Evolutionary conservation across 2,329 filamentous ascomycete species (phyloP).

Genomic region (Uncinocarpus reesii): DNA sequence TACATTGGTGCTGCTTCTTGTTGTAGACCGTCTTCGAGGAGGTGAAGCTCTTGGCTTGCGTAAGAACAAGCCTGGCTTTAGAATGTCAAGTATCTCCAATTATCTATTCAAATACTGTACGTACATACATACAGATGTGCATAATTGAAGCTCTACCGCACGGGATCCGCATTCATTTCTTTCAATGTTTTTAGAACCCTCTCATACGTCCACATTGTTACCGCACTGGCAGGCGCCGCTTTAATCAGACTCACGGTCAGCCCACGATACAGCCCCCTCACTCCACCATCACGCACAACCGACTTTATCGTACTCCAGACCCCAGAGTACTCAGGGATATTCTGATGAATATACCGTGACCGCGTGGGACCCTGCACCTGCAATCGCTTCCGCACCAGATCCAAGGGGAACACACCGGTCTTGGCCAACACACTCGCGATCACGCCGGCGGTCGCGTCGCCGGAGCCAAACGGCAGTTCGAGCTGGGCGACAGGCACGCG

Average conservation of each 20-base stretch:
- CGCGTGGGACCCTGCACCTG: constrained; percentile 91
- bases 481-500: constrained; percentile 48
- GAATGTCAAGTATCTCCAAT: no score
- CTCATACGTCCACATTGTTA: constrained; percentile 95
- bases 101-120: no score
- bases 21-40: no score
- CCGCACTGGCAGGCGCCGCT: constrained; percentile 81
- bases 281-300: constrained; percentile 64
- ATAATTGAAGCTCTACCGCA: background rate
- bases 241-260: constrained; percentile 83
- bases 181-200: constrained; percentile 54
- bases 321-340: constrained; percentile 74
- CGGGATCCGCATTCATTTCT: constrained; percentile 22
- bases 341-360: constrained; percentile 64
- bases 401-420: constrained; percentile 82
- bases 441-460: constrained; percentile 74
- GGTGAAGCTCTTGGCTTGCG: no score
- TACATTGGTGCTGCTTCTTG: no score
- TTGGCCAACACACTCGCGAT: constrained; percentile 72
- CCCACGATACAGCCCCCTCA: constrained; percentile 75
- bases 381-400: constrained; percentile 82
- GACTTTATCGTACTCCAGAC: constrained; percentile 55
- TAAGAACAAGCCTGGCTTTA: no score
- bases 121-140: background rate
- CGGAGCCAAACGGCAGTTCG: constrained; percentile 59